Base-by-base conservation (phyloP, 2,329 filamentous ascomycete genomes). In the Diatrype stigma region DNA sequence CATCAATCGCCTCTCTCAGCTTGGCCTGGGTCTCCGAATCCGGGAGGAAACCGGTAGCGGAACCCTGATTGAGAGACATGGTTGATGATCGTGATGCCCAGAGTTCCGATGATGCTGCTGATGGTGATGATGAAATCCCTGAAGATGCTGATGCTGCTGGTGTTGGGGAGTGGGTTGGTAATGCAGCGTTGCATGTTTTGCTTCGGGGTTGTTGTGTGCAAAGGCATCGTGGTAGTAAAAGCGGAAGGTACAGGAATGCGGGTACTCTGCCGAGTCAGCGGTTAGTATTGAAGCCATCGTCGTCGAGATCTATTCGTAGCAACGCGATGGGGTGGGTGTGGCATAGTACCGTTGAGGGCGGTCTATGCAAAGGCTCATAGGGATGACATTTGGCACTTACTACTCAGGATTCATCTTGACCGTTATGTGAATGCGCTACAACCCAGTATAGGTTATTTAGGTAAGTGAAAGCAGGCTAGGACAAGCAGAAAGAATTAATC, bases 401-500 rank as follows among this genome's bases (percentile, higher is more conserved):
- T 82, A 94, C 89, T 94, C 89, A 71, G 89, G 89, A 81, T 94
- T 94, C 89, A 94, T 94, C 70, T 65, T 89, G 80, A 72, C 14
- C 68, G 69, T 67, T 54, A 57, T 54, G 50, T 46, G 51, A 53
- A 57, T 62, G 62, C 56, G 57, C 56, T 60, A 42, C 40, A 37
- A 17, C 34, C 34, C 16, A 12, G 26, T 35, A 49, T 28, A 45
- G 42, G 37, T 42, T 38, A 35, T 49, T 45, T 46, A 46, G 44
- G 47, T 48, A 40, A 53, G 51, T 48, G 47, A 37, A 48, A 47
- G 47, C 34, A 37, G 16, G 34, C 34, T 7, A 37, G 34, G n/a
- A 37, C n/a, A 37, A 37, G n/a, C 12, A 14, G 14, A 37, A 37
- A 37, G 34, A 37, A 17, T 37, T 37, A 37, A 37, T 37, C 34